Percentiles rank a stretch among this genome's conserved stretches.
Evolutionary conservation across 805 yeast species (phyloP).

Genomic region (Candida dajiaensis): DNA sequence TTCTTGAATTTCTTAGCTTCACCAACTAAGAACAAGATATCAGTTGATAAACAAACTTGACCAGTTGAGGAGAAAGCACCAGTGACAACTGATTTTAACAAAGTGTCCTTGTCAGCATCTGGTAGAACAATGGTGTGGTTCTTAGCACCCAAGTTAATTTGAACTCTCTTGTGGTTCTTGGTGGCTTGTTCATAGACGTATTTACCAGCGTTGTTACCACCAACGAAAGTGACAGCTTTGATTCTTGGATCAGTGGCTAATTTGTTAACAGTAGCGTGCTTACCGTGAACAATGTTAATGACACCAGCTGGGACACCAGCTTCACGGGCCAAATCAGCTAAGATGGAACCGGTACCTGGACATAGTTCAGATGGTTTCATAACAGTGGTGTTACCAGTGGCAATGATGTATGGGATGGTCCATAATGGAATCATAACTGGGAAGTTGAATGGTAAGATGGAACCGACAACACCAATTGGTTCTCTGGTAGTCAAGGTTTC

Average conservation of each 20-base stretch:
- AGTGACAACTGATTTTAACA: slow-evolving; percentile 60
- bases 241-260: slow-evolving; percentile 66
- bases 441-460: slow-evolving; percentile 77
- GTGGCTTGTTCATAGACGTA: slow-evolving; percentile 64
- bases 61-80: slow-evolving; percentile 86
- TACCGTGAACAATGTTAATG: slow-evolving; percentile 67
- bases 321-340: slow-evolving; percentile 64
- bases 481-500: slow-evolving; percentile 67
- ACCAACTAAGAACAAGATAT: slow-evolving; percentile 69
- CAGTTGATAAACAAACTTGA: slow-evolving; percentile 78
- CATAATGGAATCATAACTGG: slow-evolving; percentile 75
- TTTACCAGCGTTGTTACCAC: slow-evolving; percentile 74
- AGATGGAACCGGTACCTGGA: slow-evolving; percentile 74
- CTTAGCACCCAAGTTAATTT: slow-evolving; percentile 76
- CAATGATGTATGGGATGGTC: slow-evolving; percentile 50
- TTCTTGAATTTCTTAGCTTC: slow-evolving; percentile 52
- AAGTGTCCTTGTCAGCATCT: slow-evolving; percentile 60
- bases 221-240: slow-evolving; percentile 74
- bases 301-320: slow-evolving; percentile 78
- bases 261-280: slow-evolving; percentile 65
- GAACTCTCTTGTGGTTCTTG: slow-evolving; percentile 66
- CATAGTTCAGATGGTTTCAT: slow-evolving; percentile 70
- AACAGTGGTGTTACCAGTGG: slow-evolving; percentile 71
- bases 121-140: slow-evolving; percentile 71
- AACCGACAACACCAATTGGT: slow-evolving; percentile 71